phyloP scores from a whole-genome alignment of 495 filamentous ascomycete genomes.

The Cryomyces antarcticus region DNA sequence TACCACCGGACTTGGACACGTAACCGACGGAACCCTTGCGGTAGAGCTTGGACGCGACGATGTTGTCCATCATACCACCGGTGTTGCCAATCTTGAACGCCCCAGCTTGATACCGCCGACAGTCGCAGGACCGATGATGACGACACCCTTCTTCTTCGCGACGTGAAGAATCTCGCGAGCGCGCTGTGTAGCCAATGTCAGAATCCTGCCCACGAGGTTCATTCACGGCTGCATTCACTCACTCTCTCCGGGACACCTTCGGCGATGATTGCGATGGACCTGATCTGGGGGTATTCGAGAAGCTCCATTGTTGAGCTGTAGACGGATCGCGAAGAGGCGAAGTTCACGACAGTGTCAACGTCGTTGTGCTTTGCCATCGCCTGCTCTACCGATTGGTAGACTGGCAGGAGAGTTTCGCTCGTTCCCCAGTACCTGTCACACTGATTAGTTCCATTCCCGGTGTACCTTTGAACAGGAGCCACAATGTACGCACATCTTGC shows the following conservation, averaged over 20 bases:
- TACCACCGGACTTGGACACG: conserved; percentile 98
- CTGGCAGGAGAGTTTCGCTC: conserved; percentile 93
- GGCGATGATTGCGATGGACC: conserved; percentile 95
- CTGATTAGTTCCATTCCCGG: no score
- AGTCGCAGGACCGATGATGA: conserved; percentile 94
- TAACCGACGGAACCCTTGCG: conserved; percentile 96
- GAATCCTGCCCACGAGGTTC: no score
- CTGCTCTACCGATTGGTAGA: conserved; percentile 89
- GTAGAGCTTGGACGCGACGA: conserved; percentile 98
- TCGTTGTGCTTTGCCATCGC: conserved; percentile 93
- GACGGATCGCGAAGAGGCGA: conserved; percentile 93
- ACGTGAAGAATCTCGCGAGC: conserved; percentile 93
- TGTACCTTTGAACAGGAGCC: no score
- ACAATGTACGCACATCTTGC: conserved; percentile 52
- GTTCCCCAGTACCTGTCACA: conserved; percentile 68
- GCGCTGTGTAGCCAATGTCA: conserved; percentile 29
- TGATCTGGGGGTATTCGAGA: conserved; percentile 93
- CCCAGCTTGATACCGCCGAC: conserved; percentile 98
- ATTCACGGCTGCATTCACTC: conserved; percentile 19
- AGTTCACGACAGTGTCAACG: conserved; percentile 96
- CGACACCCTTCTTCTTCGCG: conserved; percentile 93
- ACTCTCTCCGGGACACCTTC: conserved; percentile 97
- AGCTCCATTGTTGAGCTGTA: conserved; percentile 96
- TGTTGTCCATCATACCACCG: conserved; percentile 99
- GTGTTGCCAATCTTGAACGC: conserved; percentile 99